phyloP scores from a whole-genome alignment of 176 grass and related monocot genomes.

The Luzula sylvatica region DNA sequence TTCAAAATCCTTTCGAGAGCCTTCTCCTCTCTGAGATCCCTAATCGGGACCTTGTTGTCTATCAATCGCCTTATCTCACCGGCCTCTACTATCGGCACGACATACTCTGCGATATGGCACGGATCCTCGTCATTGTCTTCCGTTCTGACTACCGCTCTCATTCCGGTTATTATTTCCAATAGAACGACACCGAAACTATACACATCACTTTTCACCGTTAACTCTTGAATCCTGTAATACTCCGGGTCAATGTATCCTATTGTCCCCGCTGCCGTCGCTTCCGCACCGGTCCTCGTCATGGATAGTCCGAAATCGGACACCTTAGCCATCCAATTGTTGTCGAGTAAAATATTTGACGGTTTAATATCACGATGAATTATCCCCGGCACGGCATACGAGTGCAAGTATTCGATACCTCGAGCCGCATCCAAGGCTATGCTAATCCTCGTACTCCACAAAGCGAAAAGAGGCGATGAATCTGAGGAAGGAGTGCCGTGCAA shows the following conservation, averaged over 20 bases:
- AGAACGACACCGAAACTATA: constrained; percentile 96
- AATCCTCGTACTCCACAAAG: constrained; percentile 64
- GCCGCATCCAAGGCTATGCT: constrained; percentile 76
- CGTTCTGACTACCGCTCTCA: constrained; percentile 59
- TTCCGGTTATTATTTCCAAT: constrained; percentile 71
- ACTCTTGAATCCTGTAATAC: constrained; percentile 73
- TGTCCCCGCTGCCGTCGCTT: constrained; percentile 39
- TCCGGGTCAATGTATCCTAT: constrained; percentile 97
- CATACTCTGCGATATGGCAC: constrained; percentile 56
- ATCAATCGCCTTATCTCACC: constrained; percentile 25
- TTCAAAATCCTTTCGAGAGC: constrained; percentile 46
- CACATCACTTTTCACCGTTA: constrained; percentile 80
- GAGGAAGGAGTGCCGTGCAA: constrained; percentile 28
- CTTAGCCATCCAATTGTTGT: constrained; percentile 77
- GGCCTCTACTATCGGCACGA: constrained; percentile 41
- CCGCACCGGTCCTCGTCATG: constrained; percentile 18
- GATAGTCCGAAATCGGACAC: constrained; percentile 93
- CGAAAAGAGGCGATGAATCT: constrained; percentile 34
- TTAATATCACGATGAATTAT: constrained; percentile 97
- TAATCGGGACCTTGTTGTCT: constrained; percentile 35
- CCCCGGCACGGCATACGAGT: constrained; percentile 82
- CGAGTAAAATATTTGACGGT: constrained; percentile 89
- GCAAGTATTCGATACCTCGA: constrained; percentile 83
- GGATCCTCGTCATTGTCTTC: constrained; percentile 52
- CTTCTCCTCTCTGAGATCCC: constrained; percentile 34